A percentile compares a stretch with the other conserved stretches of the same genome.
Conservation (phyloP, 78 protist genomes). For the Dictyostelium brefeldianum region DNA sequence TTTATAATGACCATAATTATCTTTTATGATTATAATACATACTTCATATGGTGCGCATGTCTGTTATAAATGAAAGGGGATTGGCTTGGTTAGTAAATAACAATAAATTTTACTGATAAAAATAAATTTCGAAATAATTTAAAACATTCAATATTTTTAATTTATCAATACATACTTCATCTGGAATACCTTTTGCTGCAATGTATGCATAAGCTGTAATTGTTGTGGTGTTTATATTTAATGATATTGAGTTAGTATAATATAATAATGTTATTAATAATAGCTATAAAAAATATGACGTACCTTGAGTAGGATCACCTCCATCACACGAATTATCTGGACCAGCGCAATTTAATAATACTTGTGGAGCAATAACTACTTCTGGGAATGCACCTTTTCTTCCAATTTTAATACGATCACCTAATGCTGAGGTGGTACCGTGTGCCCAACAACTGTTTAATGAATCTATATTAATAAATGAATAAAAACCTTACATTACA, state of each 20-base stretch:
- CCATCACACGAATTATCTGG: conserved; percentile 84
- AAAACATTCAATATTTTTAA: no score
- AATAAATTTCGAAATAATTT: no score
- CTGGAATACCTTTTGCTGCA: conserved; percentile 82
- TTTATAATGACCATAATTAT: no score
- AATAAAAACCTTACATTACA: no score
- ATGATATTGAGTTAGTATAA: background rate
- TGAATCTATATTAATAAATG: no score
- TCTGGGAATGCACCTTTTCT: conserved; percentile 81
- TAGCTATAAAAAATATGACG: no score
- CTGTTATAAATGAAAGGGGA: no score
- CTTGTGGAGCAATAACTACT: conserved; percentile 88
- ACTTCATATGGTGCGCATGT: background rate
- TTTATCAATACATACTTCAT: conserved; percentile 88
- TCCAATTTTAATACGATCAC: conserved; percentile 93
- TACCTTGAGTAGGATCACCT: no score
- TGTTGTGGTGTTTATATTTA: background rate
- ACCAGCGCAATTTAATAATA: conserved; percentile 91
- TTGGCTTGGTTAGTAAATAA: no score
- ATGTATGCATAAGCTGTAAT: conserved; percentile 77
- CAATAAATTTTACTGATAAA: no score
- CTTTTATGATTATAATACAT: background rate
- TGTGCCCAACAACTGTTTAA: conserved; percentile 6
- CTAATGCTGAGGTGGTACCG: conserved; percentile 84
- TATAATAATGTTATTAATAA: no score